phyloP scores from a whole-genome alignment of 1,284 basidiomycete genomes.

The Leccinum solheimii region DNA sequence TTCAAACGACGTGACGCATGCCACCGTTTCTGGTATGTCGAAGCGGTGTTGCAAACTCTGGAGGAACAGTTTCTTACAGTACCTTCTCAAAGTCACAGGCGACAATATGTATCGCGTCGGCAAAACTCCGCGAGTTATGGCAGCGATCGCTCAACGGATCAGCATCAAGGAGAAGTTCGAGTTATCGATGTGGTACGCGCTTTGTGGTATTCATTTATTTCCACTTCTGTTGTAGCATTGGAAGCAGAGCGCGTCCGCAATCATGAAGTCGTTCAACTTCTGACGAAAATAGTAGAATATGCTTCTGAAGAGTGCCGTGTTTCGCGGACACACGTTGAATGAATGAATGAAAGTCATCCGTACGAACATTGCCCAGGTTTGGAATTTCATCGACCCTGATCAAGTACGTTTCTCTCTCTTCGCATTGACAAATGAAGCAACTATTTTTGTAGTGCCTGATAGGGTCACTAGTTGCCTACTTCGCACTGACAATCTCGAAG shows the following conservation, averaged over 20 bases:
- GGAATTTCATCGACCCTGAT: conserved; percentile 33
- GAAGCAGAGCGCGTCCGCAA: conserved; percentile 21
- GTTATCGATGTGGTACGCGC: conserved; percentile 14
- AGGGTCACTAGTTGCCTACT: conserved; percentile 2
- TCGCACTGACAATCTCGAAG: conserved; percentile 1
- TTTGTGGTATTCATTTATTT: background rate
- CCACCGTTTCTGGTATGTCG: too few species aligned
- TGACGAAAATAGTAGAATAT: conserved; percentile 22
- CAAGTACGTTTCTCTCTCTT: conserved; percentile 12
- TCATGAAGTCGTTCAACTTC: background rate
- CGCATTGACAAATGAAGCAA: background rate
- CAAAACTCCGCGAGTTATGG: conserved; percentile 6
- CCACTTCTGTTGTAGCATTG: conserved; percentile 18
- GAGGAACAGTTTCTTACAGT: too few species aligned
- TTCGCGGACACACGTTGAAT: conserved; percentile 17
- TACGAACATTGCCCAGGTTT: conserved; percentile 26
- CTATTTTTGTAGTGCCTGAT: conserved; percentile 17
- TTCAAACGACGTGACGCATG: too few species aligned
- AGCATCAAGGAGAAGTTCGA: conserved; percentile 17
- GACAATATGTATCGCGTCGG: too few species aligned
- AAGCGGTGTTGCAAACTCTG: too few species aligned
- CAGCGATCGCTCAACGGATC: conserved; percentile 23
- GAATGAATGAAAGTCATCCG: conserved; percentile 29
- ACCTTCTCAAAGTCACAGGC: too few species aligned
- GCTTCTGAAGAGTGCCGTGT: conserved; percentile 26